Evolutionary conservation across 176 grass and related monocot species (phyloP), one percentile per base, ranked within the genome.

Genomic region (Zoysia japonica): DNA sequence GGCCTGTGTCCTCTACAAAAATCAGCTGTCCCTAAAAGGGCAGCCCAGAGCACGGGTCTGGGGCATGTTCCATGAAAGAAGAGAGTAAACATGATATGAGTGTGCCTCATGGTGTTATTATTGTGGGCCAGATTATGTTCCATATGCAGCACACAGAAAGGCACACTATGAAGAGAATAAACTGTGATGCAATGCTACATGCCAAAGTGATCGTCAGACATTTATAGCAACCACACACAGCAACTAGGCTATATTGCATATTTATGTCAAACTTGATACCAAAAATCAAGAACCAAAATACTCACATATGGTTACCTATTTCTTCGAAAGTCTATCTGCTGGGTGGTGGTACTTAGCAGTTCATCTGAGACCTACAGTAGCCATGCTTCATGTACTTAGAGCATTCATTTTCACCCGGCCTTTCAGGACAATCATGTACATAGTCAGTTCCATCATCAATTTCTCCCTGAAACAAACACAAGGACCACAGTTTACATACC

Each of bases 341-440:
- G 86, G 90, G 68, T 92, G 86, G 76, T 92, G 78, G 63, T 79
- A 92, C 51, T 76, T 92, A 28, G 90, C 90, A 92, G 39, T 54
- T 57, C 64, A 62, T 76, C 69, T 78, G 67, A n/a, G 84, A 92
- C 77, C 67, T 89, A 81, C 90, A 92, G 42, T 51, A 60, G 9
- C 90, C 90, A 73, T 86, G 42, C 80, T 71, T 87, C 76, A 87
- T 92, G 76, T 89, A 89, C 78, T 87, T 11, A 17, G 6, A 1
- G 48, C 87, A 92, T 68, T 63, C 56, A 13, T 44, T 80, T 71
- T 72, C 78, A 76, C 83, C 90, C 61, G 83, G 80, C 73, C 84
- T 92, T 51, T 87, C 60, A 81, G 84, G 90, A 78, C 84, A 71
- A 68, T 64, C 54, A 65, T 47, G 12, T 41, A n/a, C 49, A 78